Evolutionary conservation across 1,284 basidiomycete genomes (phyloP), one percentile per base, ranked within the genome.

Genomic region (Trametes polyzona): DNA sequence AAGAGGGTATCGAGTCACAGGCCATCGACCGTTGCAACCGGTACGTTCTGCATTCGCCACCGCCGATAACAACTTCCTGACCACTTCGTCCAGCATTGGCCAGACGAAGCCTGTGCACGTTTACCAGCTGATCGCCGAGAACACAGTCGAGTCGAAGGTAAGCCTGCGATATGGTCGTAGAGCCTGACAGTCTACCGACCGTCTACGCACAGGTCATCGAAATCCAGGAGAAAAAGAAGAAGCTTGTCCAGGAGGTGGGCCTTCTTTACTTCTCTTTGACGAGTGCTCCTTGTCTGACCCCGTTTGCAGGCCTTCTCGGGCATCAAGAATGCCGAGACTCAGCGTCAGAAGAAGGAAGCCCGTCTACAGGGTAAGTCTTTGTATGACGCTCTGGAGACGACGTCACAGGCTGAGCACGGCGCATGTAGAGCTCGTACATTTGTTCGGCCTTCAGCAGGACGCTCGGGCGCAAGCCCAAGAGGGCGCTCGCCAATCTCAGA

Each of bases 1-100:
- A 90, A 78, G 91, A 92, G 65, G 92, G 93, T 2, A 95, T 96
- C 41, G 94, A 96, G 73, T 86, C 84, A 57, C 92, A 96, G 69
- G 93, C 94, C 0, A 91, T 96, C 57, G 93, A 96, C 69, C 79
- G 93, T 64, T 87, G 84, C 53, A 88, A 89, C 64, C 75, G 85
- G 75, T 82, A 71, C 47, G 71, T 44, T 35, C 4, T 14, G 11
- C 2, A 12, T 26, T 9, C 12, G 29, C 14, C 3, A 16, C 8
- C 2, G 11, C 21, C 12, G 9, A 14, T 29, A 3, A 17, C 12
- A 29, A 4, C 11, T 26, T 23, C 33, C 29, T 55, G 30, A 58
- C 8, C 6, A 23, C 43, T 4, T 12, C 16, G 12, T 35, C 9
- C 74, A 86, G 87, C 52, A 93, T 94, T 63, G 93, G 92, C 10